Evolutionary conservation across 2,329 filamentous ascomycete genomes (phyloP).

Genomic region (Xylariaceae sp.): DNA sequence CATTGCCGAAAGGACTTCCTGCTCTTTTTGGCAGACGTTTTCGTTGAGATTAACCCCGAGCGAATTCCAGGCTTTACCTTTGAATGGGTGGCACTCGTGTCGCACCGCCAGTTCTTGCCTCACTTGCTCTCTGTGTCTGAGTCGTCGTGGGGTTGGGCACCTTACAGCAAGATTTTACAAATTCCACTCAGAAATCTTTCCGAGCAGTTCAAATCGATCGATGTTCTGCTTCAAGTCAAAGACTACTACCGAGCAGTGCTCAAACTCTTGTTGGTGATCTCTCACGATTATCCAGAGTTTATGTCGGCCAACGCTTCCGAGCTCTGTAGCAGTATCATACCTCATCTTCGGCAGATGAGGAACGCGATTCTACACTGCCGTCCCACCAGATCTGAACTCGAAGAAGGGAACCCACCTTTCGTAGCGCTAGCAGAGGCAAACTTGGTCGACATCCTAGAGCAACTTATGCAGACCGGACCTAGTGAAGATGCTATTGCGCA

Average conservation of each 20-base stretch:
- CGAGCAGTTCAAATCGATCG: slow-evolving; percentile 73
- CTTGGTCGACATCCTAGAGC: slow-evolving; percentile 59
- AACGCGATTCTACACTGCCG: slow-evolving; percentile 79
- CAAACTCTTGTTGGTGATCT: slow-evolving; percentile 78
- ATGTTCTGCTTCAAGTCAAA: slow-evolving; percentile 67
- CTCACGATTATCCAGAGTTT: slow-evolving; percentile 95
- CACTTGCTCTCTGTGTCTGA: slow-evolving; percentile 64
- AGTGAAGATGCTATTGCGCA: slow-evolving; percentile 73
- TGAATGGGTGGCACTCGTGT: slow-evolving; percentile 77
- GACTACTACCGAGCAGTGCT: slow-evolving; percentile 82
- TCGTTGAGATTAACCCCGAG: slow-evolving; percentile 72
- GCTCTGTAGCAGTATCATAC: slow-evolving; percentile 77
- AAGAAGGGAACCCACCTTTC: slow-evolving; percentile 51
- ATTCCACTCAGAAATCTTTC: slow-evolving; percentile 72
- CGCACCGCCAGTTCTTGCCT: slow-evolving; percentile 83
- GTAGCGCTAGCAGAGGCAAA: slow-evolving; percentile 50
- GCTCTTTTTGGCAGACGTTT: slow-evolving; percentile 66
- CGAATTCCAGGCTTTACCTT: slow-evolving; percentile 82
- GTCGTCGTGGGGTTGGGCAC: slow-evolving; percentile 70
- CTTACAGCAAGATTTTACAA: slow-evolving; percentile 71
- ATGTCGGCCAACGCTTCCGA: slow-evolving; percentile 81
- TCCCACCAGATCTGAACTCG: slow-evolving; percentile 62
- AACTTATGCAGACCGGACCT: slow-evolving; percentile 58
- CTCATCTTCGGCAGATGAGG: slow-evolving; percentile 80
- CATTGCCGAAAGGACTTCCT: slow-evolving; percentile 68